These are phyloP conservation scores for Picochlorum sp. DNA, from an alignment of 139 green algal species.

Conservation along the genomic window DNA sequence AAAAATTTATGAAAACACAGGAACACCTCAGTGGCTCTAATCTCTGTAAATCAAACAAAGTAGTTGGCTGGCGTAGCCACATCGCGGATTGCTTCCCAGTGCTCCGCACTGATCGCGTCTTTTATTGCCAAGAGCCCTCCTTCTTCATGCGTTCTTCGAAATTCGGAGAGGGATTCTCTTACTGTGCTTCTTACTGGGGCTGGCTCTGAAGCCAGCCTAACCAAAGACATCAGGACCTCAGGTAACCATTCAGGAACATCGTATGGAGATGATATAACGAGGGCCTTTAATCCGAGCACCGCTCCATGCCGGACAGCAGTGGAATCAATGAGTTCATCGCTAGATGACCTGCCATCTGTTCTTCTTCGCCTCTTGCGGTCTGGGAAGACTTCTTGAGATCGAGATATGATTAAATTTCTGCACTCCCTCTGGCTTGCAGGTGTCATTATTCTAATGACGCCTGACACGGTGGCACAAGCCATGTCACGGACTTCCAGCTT, in stretches of 20 bases:
- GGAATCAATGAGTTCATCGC: background rate
- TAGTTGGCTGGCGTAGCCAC: conserved; percentile 58
- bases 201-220: conserved; percentile 36
- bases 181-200: conserved; percentile 36
- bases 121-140: conserved; percentile 38
- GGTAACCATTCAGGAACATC: conserved; percentile 76
- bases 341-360: background rate
- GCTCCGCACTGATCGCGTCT: conserved; percentile 43
- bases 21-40: conserved; percentile 29
- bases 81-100: conserved; percentile 68
- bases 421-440: conserved; percentile 23
- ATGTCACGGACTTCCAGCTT: conserved; percentile 68
- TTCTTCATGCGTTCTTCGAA: conserved; percentile 53
- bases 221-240: conserved; percentile 62
- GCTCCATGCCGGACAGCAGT: conserved; percentile 27
- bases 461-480: conserved; percentile 60
- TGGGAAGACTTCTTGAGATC: conserved; percentile 37
- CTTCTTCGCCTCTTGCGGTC: conserved; percentile 3
- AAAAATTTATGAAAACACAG: conserved; percentile 46
- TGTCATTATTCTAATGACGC: conserved; percentile 21
- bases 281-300: conserved; percentile 66
- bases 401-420: conserved; percentile 31
- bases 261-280: conserved; percentile 74
- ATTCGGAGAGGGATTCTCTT: conserved; percentile 52
- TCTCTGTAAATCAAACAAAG: conserved; percentile 45